These are phyloP conservation scores for Chlamydomonas asymmetrica DNA, from an alignment of 139 green algal species.

Conservation along the genomic window DNA sequence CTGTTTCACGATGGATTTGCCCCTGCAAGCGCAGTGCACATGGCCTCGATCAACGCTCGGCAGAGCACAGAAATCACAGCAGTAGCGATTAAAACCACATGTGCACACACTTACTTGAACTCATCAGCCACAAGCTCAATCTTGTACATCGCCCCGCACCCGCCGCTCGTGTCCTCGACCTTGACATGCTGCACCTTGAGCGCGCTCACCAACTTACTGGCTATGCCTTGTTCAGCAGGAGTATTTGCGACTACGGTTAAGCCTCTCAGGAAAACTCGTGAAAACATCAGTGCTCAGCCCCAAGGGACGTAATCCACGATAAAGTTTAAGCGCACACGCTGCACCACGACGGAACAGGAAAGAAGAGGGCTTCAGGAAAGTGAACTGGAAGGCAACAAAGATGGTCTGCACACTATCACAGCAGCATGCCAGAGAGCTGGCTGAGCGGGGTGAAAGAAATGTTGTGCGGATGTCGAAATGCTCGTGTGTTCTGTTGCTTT, in stretches of 20 bases:
- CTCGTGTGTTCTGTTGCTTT: no score
- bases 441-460: no score
- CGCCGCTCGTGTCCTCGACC: conserved; percentile 60
- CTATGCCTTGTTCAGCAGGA: conserved; percentile 39
- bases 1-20: conserved; percentile 63
- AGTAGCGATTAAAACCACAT: not conserved
- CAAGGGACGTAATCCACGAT: not conserved
- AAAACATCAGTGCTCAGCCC: not conserved
- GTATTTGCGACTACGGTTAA: conserved; percentile 5
- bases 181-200: conserved; percentile 26
- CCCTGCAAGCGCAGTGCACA: conserved; percentile 21
- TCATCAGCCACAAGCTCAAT: conserved; percentile 39
- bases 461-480: no score
- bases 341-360: no score
- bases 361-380: no score
- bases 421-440: no score
- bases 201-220: conserved; percentile 31
- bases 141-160: conserved; percentile 54
- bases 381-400: no score
- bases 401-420: not conserved
- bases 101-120: conserved; percentile 25
- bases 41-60: not conserved
- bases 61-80: not conserved
- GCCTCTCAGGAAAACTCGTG: not conserved
- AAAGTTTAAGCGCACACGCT: no score